Percentiles rank a stretch among this genome's conserved stretches.
Conservation (phyloP, 176 grass and related monocot species). For the Guadua angustifolia region DNA sequence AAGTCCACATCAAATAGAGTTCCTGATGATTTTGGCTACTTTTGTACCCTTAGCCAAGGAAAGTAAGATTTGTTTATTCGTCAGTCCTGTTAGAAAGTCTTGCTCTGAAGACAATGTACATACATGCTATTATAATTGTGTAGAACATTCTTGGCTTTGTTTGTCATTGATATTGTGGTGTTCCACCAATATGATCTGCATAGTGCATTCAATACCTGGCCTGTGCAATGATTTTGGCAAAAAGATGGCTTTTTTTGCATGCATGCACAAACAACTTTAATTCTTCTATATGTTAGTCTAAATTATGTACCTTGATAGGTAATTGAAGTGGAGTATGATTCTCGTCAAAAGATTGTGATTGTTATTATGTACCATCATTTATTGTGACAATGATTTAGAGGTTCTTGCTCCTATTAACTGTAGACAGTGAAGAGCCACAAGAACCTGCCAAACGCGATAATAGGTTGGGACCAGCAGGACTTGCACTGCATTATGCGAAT, state of each 20-base stretch:
- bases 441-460: slow-evolving; percentile 54
- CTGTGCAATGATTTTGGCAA: background rate
- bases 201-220: background rate
- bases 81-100: slow-evolving; percentile 14
- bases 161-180: background rate
- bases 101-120: slow-evolving; percentile 23
- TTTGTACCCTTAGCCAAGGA: background rate
- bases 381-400: slow-evolving; percentile 37
- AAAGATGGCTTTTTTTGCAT: slow-evolving; percentile 13
- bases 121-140: background rate
- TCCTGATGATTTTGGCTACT: slow-evolving; percentile 30
- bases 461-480: slow-evolving; percentile 92
- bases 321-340: slow-evolving; percentile 4
- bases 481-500: slow-evolving; percentile 96
- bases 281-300: background rate
- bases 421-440: slow-evolving; percentile 61
- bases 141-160: background rate
- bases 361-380: background rate
- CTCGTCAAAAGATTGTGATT: slow-evolving; percentile 29
- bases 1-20: slow-evolving; percentile 2
- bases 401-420: slow-evolving; percentile 48
- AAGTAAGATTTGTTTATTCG: slow-evolving; percentile 24
- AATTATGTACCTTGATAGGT: slow-evolving; percentile 23
- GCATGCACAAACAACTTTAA: slow-evolving; percentile 25
- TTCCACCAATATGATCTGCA: background rate